Conservation (phyloP, 768 basidiomycete genomes). For the Heimioporus sp. region DNA sequence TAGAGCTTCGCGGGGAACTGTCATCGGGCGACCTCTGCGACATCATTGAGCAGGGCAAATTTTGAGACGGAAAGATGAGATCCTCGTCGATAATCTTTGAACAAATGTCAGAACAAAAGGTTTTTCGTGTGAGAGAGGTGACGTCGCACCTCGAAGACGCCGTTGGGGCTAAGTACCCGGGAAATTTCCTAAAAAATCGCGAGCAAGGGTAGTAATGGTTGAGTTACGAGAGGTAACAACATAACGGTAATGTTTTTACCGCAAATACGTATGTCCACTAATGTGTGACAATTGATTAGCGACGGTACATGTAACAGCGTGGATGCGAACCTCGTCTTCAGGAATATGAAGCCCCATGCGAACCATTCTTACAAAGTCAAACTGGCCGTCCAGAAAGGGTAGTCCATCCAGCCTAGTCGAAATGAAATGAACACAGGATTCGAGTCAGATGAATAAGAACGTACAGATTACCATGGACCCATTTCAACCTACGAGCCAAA, state of each 20-base stretch:
- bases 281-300: constrained; percentile 17
- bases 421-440: constrained; percentile 6
- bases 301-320: constrained; percentile 1
- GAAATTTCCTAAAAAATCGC: constrained; percentile 52
- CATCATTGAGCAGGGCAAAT: constrained; percentile 3
- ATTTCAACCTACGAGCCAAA: constrained; percentile 51
- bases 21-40: constrained; percentile 18
- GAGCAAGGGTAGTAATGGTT: constrained; percentile 4
- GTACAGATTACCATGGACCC: constrained; percentile 71
- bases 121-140: neutral
- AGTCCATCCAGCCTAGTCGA: constrained; percentile 55
- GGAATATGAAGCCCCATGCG: constrained; percentile 67
- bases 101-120: constrained; percentile 6
- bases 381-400: constrained; percentile 55
- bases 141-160: constrained; percentile 56
- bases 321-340: constrained; percentile 58
- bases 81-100: constrained; percentile 73
- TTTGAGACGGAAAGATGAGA: constrained; percentile 58
- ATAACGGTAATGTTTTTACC: constrained; percentile 35
- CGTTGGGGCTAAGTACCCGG: constrained; percentile 63
- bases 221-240: constrained; percentile 13
- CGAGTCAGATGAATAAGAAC: neutral
- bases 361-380: constrained; percentile 66
- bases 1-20: constrained; percentile 27
- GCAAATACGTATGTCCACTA: constrained; percentile 68